A percentile compares a stretch with the other conserved stretches of the same genome.
Evolutionary conservation across 345 rosid species (phyloP).

Genomic region (Ceriops zippeliana): DNA sequence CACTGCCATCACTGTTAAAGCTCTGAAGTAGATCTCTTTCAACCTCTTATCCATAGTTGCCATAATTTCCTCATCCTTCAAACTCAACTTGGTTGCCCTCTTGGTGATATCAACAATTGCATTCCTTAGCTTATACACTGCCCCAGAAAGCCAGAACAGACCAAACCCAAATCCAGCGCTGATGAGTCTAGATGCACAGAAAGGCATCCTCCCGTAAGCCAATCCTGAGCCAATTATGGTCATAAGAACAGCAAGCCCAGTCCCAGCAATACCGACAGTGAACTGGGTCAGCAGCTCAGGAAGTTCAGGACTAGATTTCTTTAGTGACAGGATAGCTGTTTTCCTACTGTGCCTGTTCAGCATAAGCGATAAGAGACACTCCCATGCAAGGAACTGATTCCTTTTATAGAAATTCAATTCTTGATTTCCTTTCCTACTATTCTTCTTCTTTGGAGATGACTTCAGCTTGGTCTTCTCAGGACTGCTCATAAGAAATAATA

Average conservation of each 20-base stretch:
- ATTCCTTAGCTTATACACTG: conserved; percentile 62
- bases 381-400: conserved; percentile 67
- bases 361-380: conserved; percentile 72
- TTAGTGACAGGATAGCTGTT: conserved; percentile 53
- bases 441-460: conserved; percentile 50
- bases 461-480: conserved; percentile 50
- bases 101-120: conserved; percentile 43
- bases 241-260: conserved; percentile 78
- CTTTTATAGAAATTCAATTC: conserved; percentile 53
- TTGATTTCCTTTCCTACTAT: conserved; percentile 29
- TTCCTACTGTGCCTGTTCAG: conserved; percentile 44
- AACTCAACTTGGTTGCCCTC: conserved; percentile 43
- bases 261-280: conserved; percentile 75
- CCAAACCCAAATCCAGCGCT: conserved; percentile 71
- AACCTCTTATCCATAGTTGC: conserved; percentile 52
- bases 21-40: conserved; percentile 67
- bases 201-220: conserved; percentile 53
- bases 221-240: conserved; percentile 46
- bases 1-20: conserved; percentile 56
- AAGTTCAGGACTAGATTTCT: conserved; percentile 74
- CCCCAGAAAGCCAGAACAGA: conserved; percentile 77
- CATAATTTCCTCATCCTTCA: conserved; percentile 59
- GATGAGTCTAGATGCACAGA: conserved; percentile 53
- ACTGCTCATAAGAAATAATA: conserved; percentile 28
- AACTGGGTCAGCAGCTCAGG: conserved; percentile 68